Percentiles rank a stretch among this genome's conserved stretches.
Conservation (phyloP, 305 asterid genomes). For the Fraxinus baroniana region DNA sequence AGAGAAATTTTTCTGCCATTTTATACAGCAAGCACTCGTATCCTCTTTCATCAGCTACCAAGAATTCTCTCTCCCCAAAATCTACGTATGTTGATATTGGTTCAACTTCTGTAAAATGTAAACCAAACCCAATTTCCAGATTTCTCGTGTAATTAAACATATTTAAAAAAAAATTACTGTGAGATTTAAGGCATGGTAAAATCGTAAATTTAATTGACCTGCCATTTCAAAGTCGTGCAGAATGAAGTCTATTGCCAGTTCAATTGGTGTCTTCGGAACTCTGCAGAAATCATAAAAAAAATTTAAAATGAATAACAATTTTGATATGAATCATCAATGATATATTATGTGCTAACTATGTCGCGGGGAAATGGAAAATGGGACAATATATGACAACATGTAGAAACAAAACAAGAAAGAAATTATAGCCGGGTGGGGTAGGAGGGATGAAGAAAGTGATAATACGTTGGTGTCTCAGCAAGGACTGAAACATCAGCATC, state of each 20-base stretch:
- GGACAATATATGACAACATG: not conserved
- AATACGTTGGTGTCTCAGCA: slow-evolving; percentile 51
- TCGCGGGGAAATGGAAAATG: not conserved
- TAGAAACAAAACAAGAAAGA: not conserved
- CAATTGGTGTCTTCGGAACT: slow-evolving; percentile 77
- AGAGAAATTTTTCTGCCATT: slow-evolving; percentile 40
- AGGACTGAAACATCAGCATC: slow-evolving; percentile 32
- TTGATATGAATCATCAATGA: not conserved
- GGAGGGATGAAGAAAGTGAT: not conserved
- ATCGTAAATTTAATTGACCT: slow-evolving; percentile 40
- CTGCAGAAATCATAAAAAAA: slow-evolving; percentile 31
- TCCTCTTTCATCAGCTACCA: slow-evolving; percentile 76
- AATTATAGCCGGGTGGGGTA: not conserved
- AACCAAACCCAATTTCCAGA: slow-evolving; percentile 18
- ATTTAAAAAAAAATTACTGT: not conserved
- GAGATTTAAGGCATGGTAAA: not conserved
- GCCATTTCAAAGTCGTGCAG: slow-evolving; percentile 98
- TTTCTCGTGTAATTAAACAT: slow-evolving; percentile 1
- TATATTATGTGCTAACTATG: not conserved
- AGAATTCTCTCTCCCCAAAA: slow-evolving; percentile 76
- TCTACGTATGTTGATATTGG: slow-evolving; percentile 88
- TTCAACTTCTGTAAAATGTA: slow-evolving; percentile 66
- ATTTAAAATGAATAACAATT: not conserved
- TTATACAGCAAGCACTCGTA: slow-evolving; percentile 46
- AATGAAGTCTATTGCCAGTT: slow-evolving; percentile 91